Base-by-base conservation (phyloP, 768 basidiomycete genomes). In the Lactarius tabidus region DNA sequence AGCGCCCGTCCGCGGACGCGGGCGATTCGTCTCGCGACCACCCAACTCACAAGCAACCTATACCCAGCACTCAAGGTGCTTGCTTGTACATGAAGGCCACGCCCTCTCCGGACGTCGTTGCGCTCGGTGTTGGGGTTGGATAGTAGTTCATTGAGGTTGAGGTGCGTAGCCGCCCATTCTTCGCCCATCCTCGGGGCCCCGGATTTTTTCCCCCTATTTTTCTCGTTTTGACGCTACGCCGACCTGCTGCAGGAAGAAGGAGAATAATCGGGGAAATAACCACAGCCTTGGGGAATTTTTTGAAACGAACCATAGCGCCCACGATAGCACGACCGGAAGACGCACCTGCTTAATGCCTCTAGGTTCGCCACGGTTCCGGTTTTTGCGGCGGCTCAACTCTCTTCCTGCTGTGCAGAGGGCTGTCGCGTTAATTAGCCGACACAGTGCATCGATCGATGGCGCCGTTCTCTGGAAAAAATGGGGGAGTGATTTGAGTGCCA, bases 61-160 rank as follows among this genome's bases (percentile, higher is more conserved):
- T 36, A 36, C 12, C 2, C 12, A 10, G 36, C 36, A 10, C 36
- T 36, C 36, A 36, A 36, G 36, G 36, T 10, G 10, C 36, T 10
- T 36, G 36, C 12, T 5, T 12, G 36, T 82, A 80, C 67, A 78
- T 78, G 58, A 62, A 67, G 5, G 75, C 80, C 56, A 65, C 62
- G 1, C 82, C 82, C 2, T 41, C 63, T 35, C 81, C 82, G 18
- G 80, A 80, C 62, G 73, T 79, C 52, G 73, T 81, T 10, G 78
- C 75, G 0, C 78, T 80, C 8, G n/a, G 72, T 83, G 14, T 82
- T 83, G 80, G 81, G 80, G 79, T 28, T 80, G 56, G 8, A 38
- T 62, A 39, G 65, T 58, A 43, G 41, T 58, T 17, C 1, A 14
- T 23, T 58, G 35, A 53, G 5, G 28, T n/a, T n/a, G n/a, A n/a